Base-by-base conservation (phyloP, 2,329 filamentous ascomycete species). In the Tympanopsis confertula region DNA sequence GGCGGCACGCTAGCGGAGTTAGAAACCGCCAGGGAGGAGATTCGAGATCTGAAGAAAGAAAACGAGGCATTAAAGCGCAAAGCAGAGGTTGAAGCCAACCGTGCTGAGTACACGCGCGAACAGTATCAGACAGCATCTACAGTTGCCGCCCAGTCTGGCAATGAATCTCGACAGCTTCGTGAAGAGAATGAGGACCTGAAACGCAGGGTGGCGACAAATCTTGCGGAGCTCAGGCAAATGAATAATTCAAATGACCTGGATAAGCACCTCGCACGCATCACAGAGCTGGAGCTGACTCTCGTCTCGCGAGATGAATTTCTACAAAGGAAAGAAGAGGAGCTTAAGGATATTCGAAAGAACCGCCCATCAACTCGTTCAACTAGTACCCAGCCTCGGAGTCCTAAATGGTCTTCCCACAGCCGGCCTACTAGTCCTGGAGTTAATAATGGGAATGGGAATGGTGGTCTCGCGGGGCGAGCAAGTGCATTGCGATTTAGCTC, bases 111-210 rank as follows among this genome's bases (percentile, higher is more conserved):
- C 47, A 58, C 66, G 12, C 68, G 72, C 38, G 62, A 63, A 3
- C 59, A 67, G 7, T 84, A 82, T 47, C 78, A 81, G 46, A 61
- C 69, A 17, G 67, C 70, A 1, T 74, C 71, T 5, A 63, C 65
- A 20, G 52, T 60, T 1, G 66, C 65, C 2, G 57, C 58, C 13
- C 58, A 62, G 13, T 54, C 74, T 3, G 54, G 57, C 15, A 48
- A 55, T 2, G 66, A 74, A 46, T 71, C 69, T 44, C 53, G 52
- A 14, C 55, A 61, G 5, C 59, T 79, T 2, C 58, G 61, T 38
- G 50, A 48, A 7, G 54, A 58, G 19, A 54, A 66, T 13, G 52
- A 55, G 15, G 56, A 63, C 4, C 58, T 74, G 2, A 46, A 52
- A 35, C 56, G 54, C 29, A 61, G 55, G 38, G 63, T 66, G 2